Evolutionary conservation across 495 filamentous ascomycete species (phyloP), one percentile per base, ranked within the genome.

Genomic region (Neurospora africana): DNA sequence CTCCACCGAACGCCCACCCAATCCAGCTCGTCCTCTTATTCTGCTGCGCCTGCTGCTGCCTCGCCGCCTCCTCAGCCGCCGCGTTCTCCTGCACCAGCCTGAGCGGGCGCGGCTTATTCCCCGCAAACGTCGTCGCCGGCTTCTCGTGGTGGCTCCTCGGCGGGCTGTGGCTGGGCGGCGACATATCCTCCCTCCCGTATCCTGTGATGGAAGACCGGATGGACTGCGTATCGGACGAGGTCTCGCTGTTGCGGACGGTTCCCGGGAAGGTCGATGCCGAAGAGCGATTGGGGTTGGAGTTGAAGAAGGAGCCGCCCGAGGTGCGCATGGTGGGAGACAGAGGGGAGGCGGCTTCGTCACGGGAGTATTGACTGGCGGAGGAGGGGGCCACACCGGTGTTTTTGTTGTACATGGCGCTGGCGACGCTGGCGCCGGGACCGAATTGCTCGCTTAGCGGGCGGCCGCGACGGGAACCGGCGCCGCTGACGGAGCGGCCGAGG

Each of bases 101-200:
- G 77, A 99, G 82, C 1, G 95, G 95, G 38, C 95, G 87, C 68
- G 96, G 86, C 76, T 93, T 93, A 74, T 89, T 94, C 6, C 91
- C 91, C 3, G 84, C 84, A 69, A 90, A 84, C 13, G 86, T 89
- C 5, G 86, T 87, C 72, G 81, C 84, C 80, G 92, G 89, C 44
- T 89, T 88, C 81, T 91, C 89, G 40, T 78, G 75, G 67, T 73
- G 75, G 33, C 68, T 61, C 44, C 89, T 82, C 69, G 86, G 86
- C 76, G 84, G 85, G 70, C 87, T 86, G 68, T 85, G 85, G 76
- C 81, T 82, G 21, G 88, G 85, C 74, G 85, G 89, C 36, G 84
- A 85, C 17, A 86, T 84, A 9, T 85, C 86, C 17, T 65, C 53
- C 6, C 53, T 65, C 76, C 72, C 88, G 37, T 23, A 81, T 75